These are phyloP conservation scores for Salicornia ramosissima DNA, from an alignment of 148 eudicot species.

Conservation along the genomic window DNA sequence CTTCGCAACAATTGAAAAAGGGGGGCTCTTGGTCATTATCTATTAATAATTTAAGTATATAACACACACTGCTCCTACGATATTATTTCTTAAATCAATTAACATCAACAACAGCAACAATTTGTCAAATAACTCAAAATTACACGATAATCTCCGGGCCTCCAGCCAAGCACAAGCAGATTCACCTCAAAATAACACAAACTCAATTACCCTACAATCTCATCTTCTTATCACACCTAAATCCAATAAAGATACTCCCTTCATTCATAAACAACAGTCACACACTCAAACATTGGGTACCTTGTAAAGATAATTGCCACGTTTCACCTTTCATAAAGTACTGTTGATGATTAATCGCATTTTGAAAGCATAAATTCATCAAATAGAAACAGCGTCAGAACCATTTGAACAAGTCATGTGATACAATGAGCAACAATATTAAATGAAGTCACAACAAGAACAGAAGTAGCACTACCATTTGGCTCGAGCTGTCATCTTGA, in stretches of 20 bases:
- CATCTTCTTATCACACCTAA: background rate
- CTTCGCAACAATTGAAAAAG: background rate
- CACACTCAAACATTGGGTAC: background rate
- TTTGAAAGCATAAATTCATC: no score
- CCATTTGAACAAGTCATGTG: background rate
- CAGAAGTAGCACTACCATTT: conserved; percentile 54
- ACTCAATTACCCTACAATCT: background rate
- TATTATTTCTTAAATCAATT: background rate
- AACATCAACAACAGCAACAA: background rate
- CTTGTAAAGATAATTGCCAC: background rate
- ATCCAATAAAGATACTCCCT: background rate
- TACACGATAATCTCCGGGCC: no score
- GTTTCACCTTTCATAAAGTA: background rate
- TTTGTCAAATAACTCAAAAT: background rate
- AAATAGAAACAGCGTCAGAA: background rate
- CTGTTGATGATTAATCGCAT: no score
- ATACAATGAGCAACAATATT: background rate
- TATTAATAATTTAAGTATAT: no score
- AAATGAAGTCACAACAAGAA: background rate
- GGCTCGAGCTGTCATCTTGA: conserved; percentile 89
- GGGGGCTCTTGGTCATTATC: background rate
- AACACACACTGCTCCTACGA: background rate
- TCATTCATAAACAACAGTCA: background rate
- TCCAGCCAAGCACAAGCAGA: no score
- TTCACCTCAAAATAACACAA: background rate